A percentile compares a stretch with the other conserved stretches of the same genome.
Conservation (phyloP, 2,329 filamentous ascomycete genomes). For the Ascochyta clinopodiicola region DNA sequence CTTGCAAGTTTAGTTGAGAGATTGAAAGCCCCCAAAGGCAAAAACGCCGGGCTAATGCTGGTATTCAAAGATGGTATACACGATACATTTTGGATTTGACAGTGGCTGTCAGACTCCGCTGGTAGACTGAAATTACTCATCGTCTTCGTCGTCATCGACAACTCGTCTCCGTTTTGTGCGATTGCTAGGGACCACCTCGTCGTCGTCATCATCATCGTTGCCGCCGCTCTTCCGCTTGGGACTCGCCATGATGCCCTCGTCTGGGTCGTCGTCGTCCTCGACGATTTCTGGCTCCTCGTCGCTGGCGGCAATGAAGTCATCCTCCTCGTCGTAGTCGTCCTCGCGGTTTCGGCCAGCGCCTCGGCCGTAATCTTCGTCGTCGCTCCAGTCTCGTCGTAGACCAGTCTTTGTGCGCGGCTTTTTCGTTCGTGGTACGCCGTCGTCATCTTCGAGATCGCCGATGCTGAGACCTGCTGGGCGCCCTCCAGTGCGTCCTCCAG, state of each 20-base stretch:
- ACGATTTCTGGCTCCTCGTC: conserved; percentile 73
- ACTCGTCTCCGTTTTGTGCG: conserved; percentile 52
- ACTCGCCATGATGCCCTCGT: conserved; percentile 54
- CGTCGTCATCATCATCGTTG: conserved; percentile 48
- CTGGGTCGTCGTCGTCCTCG: conserved; percentile 63
- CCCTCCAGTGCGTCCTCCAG: conserved; percentile 57
- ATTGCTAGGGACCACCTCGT: conserved; percentile 41
- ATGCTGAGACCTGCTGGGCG: conserved; percentile 66
- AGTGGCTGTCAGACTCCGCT: too few species aligned
- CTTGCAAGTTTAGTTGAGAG: neutral
- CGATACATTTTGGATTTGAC: neutral
- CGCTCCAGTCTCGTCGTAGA: conserved; percentile 62
- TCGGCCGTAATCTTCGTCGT: conserved; percentile 79
- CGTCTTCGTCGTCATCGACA: conserved; percentile 58
- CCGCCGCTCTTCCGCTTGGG: conserved; percentile 50
- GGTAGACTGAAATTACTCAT: conserved; percentile 36
- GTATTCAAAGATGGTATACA: conserved; percentile 15
- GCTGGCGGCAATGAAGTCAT: conserved; percentile 78
- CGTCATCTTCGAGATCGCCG: conserved; percentile 64
- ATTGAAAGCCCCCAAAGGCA: neutral
- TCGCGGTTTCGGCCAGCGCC: conserved; percentile 62
- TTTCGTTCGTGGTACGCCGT: conserved; percentile 36
- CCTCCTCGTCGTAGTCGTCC: conserved; percentile 80
- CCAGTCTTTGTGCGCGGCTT: conserved; percentile 47
- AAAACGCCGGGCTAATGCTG: conserved; percentile 36